Evolutionary conservation across 352 stramenopile genomes (phyloP).

Genomic region (Thraustochytrium sp.): DNA sequence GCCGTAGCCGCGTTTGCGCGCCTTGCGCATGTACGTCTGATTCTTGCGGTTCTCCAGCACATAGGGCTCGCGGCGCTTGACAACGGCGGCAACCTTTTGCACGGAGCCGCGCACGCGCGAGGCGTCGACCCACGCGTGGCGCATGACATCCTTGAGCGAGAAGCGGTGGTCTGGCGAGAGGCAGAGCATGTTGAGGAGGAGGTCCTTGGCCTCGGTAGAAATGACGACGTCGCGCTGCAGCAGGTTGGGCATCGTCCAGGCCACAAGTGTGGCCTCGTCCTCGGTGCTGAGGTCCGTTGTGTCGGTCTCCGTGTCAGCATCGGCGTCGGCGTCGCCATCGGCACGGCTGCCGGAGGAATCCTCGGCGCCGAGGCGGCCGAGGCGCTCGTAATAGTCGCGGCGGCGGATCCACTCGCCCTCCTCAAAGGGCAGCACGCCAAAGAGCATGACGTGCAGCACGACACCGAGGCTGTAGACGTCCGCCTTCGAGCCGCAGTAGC

Average conservation of each 20-base stretch:
- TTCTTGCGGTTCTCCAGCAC: slow-evolving; percentile 36
- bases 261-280: not conserved
- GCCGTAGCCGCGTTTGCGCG: not conserved
- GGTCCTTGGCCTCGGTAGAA: slow-evolving; percentile 16
- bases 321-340: not conserved
- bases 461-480: slow-evolving; percentile 40
- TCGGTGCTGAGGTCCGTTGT: not conserved
- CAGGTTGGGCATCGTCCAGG: slow-evolving; percentile 8
- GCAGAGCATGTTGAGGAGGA: slow-evolving; percentile 13
- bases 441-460: slow-evolving; percentile 42
- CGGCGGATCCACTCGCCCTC: slow-evolving; percentile 16
- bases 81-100: slow-evolving; percentile 27
- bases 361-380: not conserved
- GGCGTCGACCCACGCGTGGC: slow-evolving; percentile 35
- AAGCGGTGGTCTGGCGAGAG: slow-evolving; percentile 8
- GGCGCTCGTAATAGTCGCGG: not conserved
- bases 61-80: slow-evolving; percentile 35
- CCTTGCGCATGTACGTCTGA: slow-evolving; percentile 37
- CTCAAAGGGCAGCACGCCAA: slow-evolving; percentile 38
- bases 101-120: slow-evolving; percentile 21
- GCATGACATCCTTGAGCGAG: slow-evolving; percentile 37
- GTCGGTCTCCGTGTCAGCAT: not conserved
- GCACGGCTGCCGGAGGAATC: no score
- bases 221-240: slow-evolving; percentile 12
- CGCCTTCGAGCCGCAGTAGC: slow-evolving; percentile 22